phyloP scores from a whole-genome alignment of 148 eudicot genomes.

The Vaccinium darrowii region DNA sequence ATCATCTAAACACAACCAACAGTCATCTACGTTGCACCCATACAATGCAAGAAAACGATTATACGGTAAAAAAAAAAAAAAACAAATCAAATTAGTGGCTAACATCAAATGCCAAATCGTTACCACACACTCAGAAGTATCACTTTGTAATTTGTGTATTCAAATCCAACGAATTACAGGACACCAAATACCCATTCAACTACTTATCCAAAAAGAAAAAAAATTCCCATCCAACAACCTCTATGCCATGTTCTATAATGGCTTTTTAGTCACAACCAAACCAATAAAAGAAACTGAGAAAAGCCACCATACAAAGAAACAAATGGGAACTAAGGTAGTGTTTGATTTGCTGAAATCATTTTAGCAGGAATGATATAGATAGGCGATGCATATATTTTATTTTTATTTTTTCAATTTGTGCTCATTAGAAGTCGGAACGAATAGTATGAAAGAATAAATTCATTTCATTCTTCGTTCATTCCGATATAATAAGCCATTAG shows the following conservation, averaged over 20 bases:
- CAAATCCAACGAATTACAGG: constrained; percentile 1
- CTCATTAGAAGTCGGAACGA: too few species aligned
- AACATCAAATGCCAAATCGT: background rate
- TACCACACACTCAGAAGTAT: background rate
- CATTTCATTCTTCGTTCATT: too few species aligned
- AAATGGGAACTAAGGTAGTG: background rate
- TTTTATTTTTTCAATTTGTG: background rate
- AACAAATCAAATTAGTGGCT: background rate
- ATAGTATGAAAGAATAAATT: too few species aligned
- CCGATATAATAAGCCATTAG: background rate
- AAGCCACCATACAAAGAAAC: background rate
- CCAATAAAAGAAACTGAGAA: background rate
- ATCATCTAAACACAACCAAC: too few species aligned
- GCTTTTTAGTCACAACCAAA: background rate
- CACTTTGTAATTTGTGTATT: background rate
- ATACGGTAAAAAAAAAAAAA: too few species aligned
- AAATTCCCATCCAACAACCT: too few species aligned
- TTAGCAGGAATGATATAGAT: background rate
- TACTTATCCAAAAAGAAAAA: too few species aligned
- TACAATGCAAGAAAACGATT: too few species aligned
- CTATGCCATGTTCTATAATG: too few species aligned
- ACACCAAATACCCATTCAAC: background rate
- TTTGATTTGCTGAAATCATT: background rate
- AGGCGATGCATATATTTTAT: background rate
- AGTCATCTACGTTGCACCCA: too few species aligned